Evolutionary conservation across 345 rosid species (phyloP).

Genomic region (Acer campestre): DNA sequence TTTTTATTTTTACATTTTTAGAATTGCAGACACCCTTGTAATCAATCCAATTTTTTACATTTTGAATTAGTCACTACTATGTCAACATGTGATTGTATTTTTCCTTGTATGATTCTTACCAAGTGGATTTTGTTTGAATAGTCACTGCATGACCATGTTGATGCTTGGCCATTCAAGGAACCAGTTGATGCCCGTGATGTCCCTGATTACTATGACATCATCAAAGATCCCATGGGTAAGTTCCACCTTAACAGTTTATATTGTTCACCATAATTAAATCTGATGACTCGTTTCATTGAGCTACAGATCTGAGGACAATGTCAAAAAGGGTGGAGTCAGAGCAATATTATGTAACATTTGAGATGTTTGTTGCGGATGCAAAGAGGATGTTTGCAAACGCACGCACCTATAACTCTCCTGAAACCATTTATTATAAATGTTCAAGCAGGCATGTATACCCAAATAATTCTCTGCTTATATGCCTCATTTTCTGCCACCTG

Average conservation of each 20-base stretch:
- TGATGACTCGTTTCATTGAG: conserved; percentile 11
- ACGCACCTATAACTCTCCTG: conserved; percentile 86
- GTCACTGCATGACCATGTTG: conserved; percentile 93
- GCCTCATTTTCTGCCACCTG: not conserved
- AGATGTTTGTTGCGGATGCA: conserved; percentile 94
- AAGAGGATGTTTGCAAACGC: conserved; percentile 95
- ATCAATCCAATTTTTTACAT: not conserved
- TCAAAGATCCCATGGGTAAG: conserved; percentile 97
- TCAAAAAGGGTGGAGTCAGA: conserved; percentile 92
- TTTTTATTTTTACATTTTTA: not conserved
- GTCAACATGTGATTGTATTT: not conserved
- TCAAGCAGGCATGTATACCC: conserved; percentile 60
- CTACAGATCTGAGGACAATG: conserved; percentile 90
- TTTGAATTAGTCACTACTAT: not conserved
- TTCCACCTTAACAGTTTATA: not conserved
- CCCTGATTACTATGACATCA: conserved; percentile 97
- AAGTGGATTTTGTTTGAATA: conserved; percentile 31
- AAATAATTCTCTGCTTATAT: not conserved
- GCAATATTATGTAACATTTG: conserved; percentile 89
- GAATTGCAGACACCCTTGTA: not conserved
- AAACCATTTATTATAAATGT: conserved; percentile 91
- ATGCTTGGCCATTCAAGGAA: conserved; percentile 99
- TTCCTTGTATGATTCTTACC: conserved; percentile 18
- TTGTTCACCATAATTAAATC: not conserved
- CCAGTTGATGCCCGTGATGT: conserved; percentile 95